Percentiles rank a stretch among this genome's conserved stretches.
These are phyloP conservation scores for Monosporascus sp. DNA, from an alignment of 2,329 filamentous ascomycete genomes.

Conservation along the genomic window DNA sequence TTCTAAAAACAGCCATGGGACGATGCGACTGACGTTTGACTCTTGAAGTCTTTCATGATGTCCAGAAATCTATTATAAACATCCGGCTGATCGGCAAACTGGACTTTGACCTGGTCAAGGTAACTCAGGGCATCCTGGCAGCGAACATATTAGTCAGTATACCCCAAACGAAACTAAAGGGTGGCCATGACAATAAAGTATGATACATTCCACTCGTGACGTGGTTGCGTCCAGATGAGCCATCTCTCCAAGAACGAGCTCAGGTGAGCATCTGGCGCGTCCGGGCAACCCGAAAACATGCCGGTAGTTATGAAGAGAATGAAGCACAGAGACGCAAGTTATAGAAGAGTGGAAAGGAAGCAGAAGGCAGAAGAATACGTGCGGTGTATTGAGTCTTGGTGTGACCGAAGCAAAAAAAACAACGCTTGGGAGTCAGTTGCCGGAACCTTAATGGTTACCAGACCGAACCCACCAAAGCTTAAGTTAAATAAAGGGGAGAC, in stretches of 20 bases:
- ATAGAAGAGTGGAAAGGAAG: too few species aligned
- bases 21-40: constrained; percentile 66
- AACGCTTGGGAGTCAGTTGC: not conserved
- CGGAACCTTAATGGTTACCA: too few species aligned
- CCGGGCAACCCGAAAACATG: too few species aligned
- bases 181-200: not conserved
- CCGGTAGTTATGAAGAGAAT: too few species aligned
- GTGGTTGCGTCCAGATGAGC: too few species aligned
- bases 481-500: not conserved
- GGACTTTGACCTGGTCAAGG: constrained; percentile 95
- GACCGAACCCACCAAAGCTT: not conserved
- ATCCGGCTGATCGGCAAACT: constrained; percentile 93
- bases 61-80: constrained; percentile 96
- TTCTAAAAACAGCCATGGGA: constrained; percentile 4
- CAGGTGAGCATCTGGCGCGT: too few species aligned
- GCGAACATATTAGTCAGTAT: constrained; percentile 18
- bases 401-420: not conserved
- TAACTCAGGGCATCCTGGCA: constrained; percentile 75
- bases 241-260: too few species aligned
- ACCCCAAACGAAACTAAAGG: not conserved
- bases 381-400: too few species aligned
- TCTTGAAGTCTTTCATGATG: constrained; percentile 99
- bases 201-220: not conserved
- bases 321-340: too few species aligned
- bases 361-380: too few species aligned